These are phyloP conservation scores for Clitoria ternatea DNA, from an alignment of 306 rosid species.

Conservation along the genomic window DNA sequence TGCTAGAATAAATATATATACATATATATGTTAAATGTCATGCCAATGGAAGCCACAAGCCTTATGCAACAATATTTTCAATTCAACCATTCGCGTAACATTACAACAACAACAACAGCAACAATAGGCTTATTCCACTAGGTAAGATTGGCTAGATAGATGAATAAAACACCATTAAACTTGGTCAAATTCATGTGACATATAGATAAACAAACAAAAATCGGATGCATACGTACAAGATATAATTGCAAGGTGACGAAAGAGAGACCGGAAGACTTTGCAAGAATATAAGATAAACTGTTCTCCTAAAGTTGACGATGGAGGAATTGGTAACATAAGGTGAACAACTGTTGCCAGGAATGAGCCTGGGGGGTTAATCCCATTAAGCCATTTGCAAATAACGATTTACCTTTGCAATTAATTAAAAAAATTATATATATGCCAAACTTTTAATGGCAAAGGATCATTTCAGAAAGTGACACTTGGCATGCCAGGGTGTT, in stretches of 20 bases:
- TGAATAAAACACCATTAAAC: too few relatives aligned
- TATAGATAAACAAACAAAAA: background rate
- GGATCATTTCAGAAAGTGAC: slow-evolving; percentile 4
- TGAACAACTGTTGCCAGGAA: slow-evolving; percentile 27
- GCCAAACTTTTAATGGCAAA: background rate
- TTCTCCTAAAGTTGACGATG: background rate
- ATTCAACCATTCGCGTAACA: background rate
- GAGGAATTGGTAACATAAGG: background rate
- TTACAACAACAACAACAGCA: background rate
- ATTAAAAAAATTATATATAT: background rate
- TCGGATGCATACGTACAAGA: slow-evolving; percentile 4
- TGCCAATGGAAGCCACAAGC: too few relatives aligned
- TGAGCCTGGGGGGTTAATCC: background rate
- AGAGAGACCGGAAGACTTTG: background rate
- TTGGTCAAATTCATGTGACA: background rate
- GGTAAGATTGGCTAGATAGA: too few relatives aligned
- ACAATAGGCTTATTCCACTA: too few relatives aligned
- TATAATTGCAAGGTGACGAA: background rate
- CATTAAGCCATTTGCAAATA: background rate
- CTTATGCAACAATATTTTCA: slow-evolving; percentile 1
- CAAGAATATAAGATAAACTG: slow-evolving; percentile 3
- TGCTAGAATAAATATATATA: too few relatives aligned
- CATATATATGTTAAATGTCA: too few relatives aligned
- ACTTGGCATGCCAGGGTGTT: slow-evolving; percentile 10
- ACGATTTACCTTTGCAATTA: background rate